Evolutionary conservation across 495 filamentous ascomycete species (phyloP), one percentile per base, ranked within the genome.

Genomic region (Penicillium nucicola): DNA sequence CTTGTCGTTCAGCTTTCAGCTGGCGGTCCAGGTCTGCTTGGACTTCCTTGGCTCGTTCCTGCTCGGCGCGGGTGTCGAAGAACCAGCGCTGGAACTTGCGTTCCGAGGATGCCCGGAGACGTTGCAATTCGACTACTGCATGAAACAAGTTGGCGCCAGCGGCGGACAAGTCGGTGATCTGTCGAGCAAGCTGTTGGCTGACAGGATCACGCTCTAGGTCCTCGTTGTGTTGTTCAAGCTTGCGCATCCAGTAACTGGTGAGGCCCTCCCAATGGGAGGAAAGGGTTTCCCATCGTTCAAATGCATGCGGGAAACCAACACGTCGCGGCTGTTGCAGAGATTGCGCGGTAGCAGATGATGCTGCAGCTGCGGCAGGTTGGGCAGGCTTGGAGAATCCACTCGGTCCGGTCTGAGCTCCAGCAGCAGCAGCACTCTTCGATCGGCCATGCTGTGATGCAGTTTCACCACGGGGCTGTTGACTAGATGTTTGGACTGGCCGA

Each of bases 61-160:
- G 82, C 48, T 97, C 91, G 33, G 83, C 78, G 37, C 92, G 83
- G 2, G 89, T 95, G 58, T 98, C 93, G 63, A 95, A 95, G 70
- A 97, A 97, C 93, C 93, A 98, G 34, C 95, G 84, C 67, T 97
- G 95, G 65, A 98, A 98, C 63, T 97, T 97, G 31, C 95, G 81
- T 67, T 97, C 95, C 1, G 91, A 96, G 17, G 89, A 95, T 15
- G 95, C 93, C 17, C 93, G 89, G 12, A 98, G 77, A n/a, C 93
- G 85, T 61, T 98, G 93, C 28, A 98, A 74, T 64, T 98, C 93
- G 12, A 98, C 92, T 2, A 98, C 92, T 5, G 95, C 93, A 64
- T 97, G 93, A 66, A 98, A 98, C 6, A 98, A 79, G 61, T 97
- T 98, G 17, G 93, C 95, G 19, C 93, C 93, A 4, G 93, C 93